A percentile compares a stretch with the other conserved stretches of the same genome.
Evolutionary conservation across 1,284 basidiomycete species (phyloP).

Genomic region (Tilletiaria anomala): DNA sequence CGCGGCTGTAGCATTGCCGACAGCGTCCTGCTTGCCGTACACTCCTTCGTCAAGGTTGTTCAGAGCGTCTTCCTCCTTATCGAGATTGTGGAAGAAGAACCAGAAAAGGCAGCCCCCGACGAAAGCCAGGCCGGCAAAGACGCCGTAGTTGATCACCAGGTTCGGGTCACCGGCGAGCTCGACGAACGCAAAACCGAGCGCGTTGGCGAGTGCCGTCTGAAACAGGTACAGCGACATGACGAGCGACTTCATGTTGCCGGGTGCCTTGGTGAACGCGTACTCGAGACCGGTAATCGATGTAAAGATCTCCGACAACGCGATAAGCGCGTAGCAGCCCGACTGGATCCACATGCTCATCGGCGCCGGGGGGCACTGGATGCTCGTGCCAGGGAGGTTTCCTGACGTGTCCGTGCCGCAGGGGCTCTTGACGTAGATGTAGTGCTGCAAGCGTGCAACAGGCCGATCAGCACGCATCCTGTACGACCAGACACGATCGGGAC

Average conservation of each 20-base stretch:
- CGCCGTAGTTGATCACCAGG: slow-evolving; percentile 46
- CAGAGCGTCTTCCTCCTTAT: background rate
- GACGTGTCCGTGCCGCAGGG: slow-evolving; percentile 45
- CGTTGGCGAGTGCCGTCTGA: slow-evolving; percentile 48
- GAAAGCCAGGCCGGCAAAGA: slow-evolving; percentile 46
- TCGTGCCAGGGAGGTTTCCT: no score
- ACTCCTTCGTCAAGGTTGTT: no score
- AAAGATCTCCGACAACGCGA: slow-evolving; percentile 52
- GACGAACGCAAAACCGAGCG: slow-evolving; percentile 49
- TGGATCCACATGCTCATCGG: slow-evolving; percentile 41
- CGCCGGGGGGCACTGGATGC: slow-evolving; percentile 9
- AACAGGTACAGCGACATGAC: slow-evolving; percentile 48
- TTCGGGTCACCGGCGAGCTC: slow-evolving; percentile 45
- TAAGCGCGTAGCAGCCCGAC: slow-evolving; percentile 43
- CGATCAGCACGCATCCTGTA: no score
- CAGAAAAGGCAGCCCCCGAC: slow-evolving; percentile 50
- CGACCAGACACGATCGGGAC: no score
- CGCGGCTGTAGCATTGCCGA: no score
- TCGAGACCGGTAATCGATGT: slow-evolving; percentile 65
- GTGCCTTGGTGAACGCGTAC: slow-evolving; percentile 65
- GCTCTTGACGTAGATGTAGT: slow-evolving; percentile 45
- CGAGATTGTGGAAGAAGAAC: slow-evolving; percentile 41
- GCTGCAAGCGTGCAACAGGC: no score
- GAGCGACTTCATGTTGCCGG: slow-evolving; percentile 41
- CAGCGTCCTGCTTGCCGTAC: no score